phyloP scores from a whole-genome alignment of 345 rosid genomes.

The Dovyalis caffra region DNA sequence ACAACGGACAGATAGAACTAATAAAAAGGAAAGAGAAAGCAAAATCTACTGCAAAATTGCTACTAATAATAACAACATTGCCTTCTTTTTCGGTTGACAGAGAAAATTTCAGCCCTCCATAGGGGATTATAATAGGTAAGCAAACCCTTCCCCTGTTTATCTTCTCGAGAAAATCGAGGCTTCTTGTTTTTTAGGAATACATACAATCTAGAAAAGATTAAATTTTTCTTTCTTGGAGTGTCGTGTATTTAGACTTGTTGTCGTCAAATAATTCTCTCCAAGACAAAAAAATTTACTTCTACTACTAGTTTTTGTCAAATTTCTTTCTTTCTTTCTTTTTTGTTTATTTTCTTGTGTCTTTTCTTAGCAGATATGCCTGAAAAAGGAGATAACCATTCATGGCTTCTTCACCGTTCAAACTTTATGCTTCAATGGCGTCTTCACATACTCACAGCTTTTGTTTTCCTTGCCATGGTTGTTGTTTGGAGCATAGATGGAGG shows the following conservation, averaged over 20 bases:
- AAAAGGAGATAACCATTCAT: conserved; percentile 33
- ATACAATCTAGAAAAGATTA: no score
- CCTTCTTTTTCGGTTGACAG: neutral
- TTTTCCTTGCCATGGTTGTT: conserved; percentile 53
- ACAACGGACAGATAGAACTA: neutral
- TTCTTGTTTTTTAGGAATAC: neutral
- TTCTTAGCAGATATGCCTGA: conserved; percentile 54
- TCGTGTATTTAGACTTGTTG: neutral
- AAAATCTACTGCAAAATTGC: neutral
- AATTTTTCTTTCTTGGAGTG: neutral
- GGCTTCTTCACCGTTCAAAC: conserved; percentile 27
- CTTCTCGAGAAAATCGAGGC: conserved; percentile 8
- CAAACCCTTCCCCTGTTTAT: neutral
- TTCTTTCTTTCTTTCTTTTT: conserved; percentile 33
- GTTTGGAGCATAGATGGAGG: conserved; percentile 78
- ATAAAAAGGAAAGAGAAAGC: neutral
- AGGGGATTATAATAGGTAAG: neutral
- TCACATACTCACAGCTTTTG: conserved; percentile 57
- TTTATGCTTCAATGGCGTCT: conserved; percentile 69
- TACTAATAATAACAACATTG: neutral
- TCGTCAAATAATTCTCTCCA: neutral
- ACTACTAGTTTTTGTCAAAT: neutral
- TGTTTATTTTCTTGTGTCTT: neutral
- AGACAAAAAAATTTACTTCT: neutral
- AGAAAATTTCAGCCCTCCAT: neutral